Percentiles rank a stretch among this genome's conserved stretches.
Conservation (phyloP, 495 filamentous ascomycete genomes). For the Daldinia loculata region DNA sequence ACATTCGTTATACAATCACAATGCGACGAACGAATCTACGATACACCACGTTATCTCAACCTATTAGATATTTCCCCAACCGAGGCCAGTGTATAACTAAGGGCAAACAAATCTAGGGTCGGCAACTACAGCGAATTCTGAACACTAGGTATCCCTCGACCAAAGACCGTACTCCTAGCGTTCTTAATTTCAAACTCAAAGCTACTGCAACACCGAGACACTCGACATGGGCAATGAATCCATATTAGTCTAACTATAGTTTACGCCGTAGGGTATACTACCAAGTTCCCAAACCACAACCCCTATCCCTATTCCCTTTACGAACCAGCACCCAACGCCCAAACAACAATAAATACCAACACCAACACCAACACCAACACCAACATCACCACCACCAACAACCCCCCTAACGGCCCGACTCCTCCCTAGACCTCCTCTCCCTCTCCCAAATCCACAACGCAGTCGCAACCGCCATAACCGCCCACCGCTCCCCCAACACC, state of each 20-base stretch:
- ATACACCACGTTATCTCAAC: background rate
- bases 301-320: background rate
- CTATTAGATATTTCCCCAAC: background rate
- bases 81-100: background rate
- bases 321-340: background rate
- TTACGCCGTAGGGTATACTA: background rate
- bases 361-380: background rate
- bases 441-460: slow-evolving; percentile 22
- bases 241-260: background rate
- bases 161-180: background rate
- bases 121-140: background rate
- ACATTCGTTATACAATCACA: background rate
- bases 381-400: background rate
- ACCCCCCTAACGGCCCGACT: background rate
- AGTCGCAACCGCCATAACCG: slow-evolving; percentile 45
- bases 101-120: background rate
- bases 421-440: background rate
- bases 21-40: background rate
- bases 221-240: background rate
- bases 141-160: background rate
- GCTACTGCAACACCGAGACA: background rate
- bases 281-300: background rate
- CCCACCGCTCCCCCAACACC: slow-evolving; percentile 45
- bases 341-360: background rate
- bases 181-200: too few relatives aligned